phyloP scores from a whole-genome alignment of 169 alveolate genomes.

The Pseudocohnilembus persalinus region DNA sequence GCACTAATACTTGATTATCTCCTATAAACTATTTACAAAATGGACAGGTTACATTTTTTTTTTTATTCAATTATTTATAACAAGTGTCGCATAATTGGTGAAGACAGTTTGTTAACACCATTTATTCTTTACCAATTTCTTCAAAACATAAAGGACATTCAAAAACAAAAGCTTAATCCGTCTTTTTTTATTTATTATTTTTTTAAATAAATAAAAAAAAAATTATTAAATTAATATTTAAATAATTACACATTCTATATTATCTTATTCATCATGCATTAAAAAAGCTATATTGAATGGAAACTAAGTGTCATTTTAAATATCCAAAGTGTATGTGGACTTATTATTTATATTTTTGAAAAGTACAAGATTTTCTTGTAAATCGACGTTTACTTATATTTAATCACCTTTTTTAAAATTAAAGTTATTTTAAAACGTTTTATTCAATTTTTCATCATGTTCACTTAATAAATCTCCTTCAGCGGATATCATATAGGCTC shows the following conservation, averaged over 20 bases:
- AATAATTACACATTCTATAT: neutral
- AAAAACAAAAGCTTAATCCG: neutral
- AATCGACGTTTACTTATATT: neutral
- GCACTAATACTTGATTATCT: neutral
- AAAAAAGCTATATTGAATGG: no score
- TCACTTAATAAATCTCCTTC: neutral
- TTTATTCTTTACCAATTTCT: neutral
- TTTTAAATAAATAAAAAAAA: no score
- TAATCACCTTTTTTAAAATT: neutral
- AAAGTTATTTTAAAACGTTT: neutral
- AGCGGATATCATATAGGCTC: neutral
- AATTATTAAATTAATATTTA: no score
- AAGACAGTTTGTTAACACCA: slow-evolving; percentile 7
- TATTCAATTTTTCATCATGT: neutral
- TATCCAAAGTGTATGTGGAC: neutral
- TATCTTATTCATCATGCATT: neutral
- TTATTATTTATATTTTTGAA: no score
- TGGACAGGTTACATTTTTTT: neutral
- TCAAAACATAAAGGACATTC: slow-evolving; percentile 3
- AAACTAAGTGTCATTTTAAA: neutral
- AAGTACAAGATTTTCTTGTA: neutral
- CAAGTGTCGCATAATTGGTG: slow-evolving; percentile 1
- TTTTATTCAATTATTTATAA: neutral
- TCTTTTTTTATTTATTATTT: neutral
- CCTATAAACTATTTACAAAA: neutral